Percentiles rank a stretch among this genome's conserved stretches.
These are phyloP conservation scores for Euphorbia tirucalli DNA, from an alignment of 345 rosid species.

Conservation along the genomic window DNA sequence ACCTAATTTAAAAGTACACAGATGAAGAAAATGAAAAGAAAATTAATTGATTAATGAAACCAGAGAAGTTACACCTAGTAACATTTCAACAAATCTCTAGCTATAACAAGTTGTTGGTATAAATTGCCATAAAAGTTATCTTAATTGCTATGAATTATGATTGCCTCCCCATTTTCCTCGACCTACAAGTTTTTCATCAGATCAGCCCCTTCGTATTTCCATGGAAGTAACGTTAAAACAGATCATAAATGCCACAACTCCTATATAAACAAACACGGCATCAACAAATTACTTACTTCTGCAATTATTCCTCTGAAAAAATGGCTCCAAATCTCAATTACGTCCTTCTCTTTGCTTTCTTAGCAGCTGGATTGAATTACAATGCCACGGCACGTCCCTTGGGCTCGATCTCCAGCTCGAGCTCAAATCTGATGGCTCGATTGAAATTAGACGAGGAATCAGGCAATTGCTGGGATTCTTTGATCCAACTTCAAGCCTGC, in stretches of 20 bases:
- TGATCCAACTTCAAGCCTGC: conserved; percentile 73
- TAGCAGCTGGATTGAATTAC: conserved; percentile 10
- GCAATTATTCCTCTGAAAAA: background rate
- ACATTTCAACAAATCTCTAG: no score
- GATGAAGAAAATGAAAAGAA: no score
- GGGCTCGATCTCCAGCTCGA: background rate
- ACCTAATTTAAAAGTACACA: no score
- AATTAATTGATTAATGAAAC: no score
- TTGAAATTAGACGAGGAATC: conserved; percentile 48
- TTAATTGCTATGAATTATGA: no score
- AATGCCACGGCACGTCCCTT: conserved; percentile 9
- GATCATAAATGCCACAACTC: background rate
- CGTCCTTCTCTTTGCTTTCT: conserved; percentile 2
- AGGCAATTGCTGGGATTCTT: conserved; percentile 64
- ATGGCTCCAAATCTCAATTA: background rate
- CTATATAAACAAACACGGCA: background rate
- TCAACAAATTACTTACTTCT: background rate
- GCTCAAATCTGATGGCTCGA: conserved; percentile 24
- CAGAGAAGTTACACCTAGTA: no score
- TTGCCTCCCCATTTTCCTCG: no score
- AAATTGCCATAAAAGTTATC: no score
- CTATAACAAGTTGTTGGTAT: no score
- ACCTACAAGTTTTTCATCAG: no score
- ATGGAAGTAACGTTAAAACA: background rate
- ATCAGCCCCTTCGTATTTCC: background rate